Percentiles rank a stretch among this genome's conserved stretches.
Conservation (phyloP, 306 rosid species). For the Hylodesmum podocarpum region DNA sequence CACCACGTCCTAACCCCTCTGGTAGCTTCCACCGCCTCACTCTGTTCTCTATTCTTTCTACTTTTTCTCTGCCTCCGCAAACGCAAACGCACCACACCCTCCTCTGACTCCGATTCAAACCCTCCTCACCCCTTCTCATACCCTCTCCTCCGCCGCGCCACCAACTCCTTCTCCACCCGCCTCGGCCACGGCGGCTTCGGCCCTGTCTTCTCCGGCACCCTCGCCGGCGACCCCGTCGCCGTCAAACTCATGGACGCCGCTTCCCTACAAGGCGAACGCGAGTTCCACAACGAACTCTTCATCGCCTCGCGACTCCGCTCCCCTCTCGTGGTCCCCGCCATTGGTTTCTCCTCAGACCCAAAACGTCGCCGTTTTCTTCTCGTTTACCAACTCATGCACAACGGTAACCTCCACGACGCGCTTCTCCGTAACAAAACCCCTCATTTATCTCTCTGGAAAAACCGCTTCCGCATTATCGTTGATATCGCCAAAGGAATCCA, state of each 20-base stretch:
- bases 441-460: constrained; percentile 63
- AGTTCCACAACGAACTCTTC: constrained; percentile 91
- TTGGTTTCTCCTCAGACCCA: constrained; percentile 75
- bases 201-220: constrained; percentile 64
- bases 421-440: constrained; percentile 52
- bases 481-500: constrained; percentile 62
- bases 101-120: constrained; percentile 50
- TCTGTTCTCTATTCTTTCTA: constrained; percentile 56
- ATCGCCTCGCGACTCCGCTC: constrained; percentile 69
- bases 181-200: constrained; percentile 98
- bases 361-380: constrained; percentile 68
- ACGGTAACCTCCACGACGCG: constrained; percentile 87
- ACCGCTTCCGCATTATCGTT: constrained; percentile 42
- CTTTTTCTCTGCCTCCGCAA: constrained; percentile 59
- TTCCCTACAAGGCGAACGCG: constrained; percentile 86
- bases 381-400: constrained; percentile 70
- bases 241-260: constrained; percentile 88
- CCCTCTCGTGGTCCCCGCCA: constrained; percentile 43
- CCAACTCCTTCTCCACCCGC: constrained; percentile 71
- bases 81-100: constrained; percentile 61
- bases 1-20: constrained; percentile 25
- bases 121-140: constrained; percentile 75
- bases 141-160: constrained; percentile 83
- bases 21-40: constrained; percentile 19
- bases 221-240: constrained; percentile 57